Percentiles rank a stretch among this genome's conserved stretches.
Evolutionary conservation across 176 grass and related monocot species (phyloP).

Genomic region (Oryza meyeriana): DNA sequence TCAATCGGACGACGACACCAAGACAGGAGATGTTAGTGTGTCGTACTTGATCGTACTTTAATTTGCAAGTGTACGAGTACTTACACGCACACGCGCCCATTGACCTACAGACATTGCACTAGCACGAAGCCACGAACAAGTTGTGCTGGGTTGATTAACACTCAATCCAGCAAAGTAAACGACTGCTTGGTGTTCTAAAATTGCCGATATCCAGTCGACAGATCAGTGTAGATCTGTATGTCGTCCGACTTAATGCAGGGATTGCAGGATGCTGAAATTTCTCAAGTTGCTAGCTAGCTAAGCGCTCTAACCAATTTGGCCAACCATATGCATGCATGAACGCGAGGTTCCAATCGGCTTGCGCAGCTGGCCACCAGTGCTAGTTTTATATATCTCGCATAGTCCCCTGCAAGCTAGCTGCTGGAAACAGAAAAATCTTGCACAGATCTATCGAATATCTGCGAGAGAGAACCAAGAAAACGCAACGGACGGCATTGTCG

Average conservation of each 20-base stretch:
- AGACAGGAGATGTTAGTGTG: background rate
- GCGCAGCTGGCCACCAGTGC: background rate
- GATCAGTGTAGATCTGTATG: background rate
- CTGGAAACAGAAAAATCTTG: conserved; percentile 10
- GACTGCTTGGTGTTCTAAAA: background rate
- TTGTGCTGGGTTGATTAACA: background rate
- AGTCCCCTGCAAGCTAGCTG: background rate
- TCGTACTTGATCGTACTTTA: background rate
- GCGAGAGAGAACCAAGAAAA: conserved; percentile 20
- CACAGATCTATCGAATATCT: background rate
- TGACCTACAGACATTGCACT: background rate
- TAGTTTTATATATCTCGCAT: too few relatives aligned
- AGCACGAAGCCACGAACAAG: background rate
- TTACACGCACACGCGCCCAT: background rate
- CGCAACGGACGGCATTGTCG: background rate
- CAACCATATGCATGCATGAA: background rate
- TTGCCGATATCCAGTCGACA: background rate
- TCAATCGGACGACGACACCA: background rate
- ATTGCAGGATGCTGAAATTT: too few relatives aligned
- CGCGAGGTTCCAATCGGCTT: background rate
- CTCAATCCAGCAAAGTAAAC: background rate
- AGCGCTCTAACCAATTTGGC: background rate
- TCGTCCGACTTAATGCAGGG: background rate
- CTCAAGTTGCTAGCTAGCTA: background rate
- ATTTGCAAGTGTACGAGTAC: background rate